These are phyloP conservation scores for Fusarium luffae DNA, from an alignment of 2,329 filamentous ascomycete genomes.

Conservation along the genomic window DNA sequence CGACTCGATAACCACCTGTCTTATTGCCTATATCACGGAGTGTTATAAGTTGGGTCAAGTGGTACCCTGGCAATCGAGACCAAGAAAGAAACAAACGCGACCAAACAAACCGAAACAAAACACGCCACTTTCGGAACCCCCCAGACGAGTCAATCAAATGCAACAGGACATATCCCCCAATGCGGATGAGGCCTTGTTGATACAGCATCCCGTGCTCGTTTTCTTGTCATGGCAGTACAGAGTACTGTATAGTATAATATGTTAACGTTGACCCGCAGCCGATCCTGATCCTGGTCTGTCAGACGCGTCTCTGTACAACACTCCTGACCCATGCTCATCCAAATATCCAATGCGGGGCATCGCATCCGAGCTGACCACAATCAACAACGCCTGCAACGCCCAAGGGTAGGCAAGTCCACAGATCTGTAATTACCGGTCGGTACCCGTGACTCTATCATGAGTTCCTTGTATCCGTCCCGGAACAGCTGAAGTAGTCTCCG, in stretches of 20 bases:
- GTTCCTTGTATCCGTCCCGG: constrained; percentile 25
- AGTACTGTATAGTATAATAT: not conserved
- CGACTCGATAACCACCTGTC: constrained; percentile 41
- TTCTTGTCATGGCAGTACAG: not conserved
- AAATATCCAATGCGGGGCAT: constrained; percentile 23
- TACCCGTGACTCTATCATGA: constrained; percentile 22
- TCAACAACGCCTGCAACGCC: constrained; percentile 4
- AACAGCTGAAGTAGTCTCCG: constrained; percentile 40
- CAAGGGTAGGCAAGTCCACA: constrained; percentile 23
- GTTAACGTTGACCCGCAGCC: constrained; percentile 23
- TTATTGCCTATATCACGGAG: constrained; percentile 45
- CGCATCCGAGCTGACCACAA: constrained; percentile 23
- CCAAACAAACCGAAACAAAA: constrained; percentile 40
- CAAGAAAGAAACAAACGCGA: constrained; percentile 29
- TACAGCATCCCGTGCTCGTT: constrained; percentile 6
- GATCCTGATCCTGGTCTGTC: constrained; percentile 28
- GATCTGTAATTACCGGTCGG: constrained; percentile 15
- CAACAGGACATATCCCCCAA: constrained; percentile 32
- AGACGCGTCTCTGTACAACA: constrained; percentile 12
- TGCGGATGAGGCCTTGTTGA: constrained; percentile 17
- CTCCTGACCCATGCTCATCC: constrained; percentile 23
- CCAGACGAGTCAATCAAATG: constrained; percentile 15
- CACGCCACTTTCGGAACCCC: constrained; percentile 35
- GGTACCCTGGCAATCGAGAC: constrained; percentile 26
- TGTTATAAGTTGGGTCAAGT: constrained; percentile 37